Base-by-base conservation (phyloP, 2,329 filamentous ascomycete genomes). In the Xylariaceae sp. region DNA sequence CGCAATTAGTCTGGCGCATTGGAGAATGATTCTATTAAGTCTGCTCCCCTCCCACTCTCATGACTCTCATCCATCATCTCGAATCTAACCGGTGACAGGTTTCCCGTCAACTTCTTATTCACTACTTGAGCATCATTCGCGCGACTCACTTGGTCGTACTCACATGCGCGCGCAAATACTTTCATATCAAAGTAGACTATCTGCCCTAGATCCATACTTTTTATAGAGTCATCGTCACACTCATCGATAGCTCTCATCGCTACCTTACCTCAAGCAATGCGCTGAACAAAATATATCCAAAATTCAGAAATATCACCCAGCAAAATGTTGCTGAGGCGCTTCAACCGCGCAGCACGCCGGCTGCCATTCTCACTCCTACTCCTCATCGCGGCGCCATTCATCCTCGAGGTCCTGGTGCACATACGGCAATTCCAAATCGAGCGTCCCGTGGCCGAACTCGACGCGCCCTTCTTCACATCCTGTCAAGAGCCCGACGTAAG, bases 401-500 rank as follows among this genome's bases (percentile, higher is more conserved):
- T 70, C 9, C 56, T 75, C 64, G 74, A 77, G 57, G 67, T 71
- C 55, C 58, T 72, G 52, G 50, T 76, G 4, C 75, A 77, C 64
- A 57, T 67, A 52, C 71, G 70, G 61, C 65, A 64, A 53, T 76
- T 72, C 65, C 60, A 64, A 60, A 71, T 77, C n/a, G 68, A 66
- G 30, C 68, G 66, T 11, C 75, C 76, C 0, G 59, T 66, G n/a
- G 60, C 62, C 55, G 70, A 74, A 55, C 73, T 76, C 65, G 76
- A 77, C 64, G 63, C 68, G 18, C 74, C 75, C 62, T 77, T 77
- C 65, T 70, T 72, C 62, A 73, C 69, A 1, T 67, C 70, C 10
- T 77, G 76, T 63, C 75, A 74, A 56, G 73, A 76, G 61, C 76
- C 76, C 6, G 71, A 72, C 53, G 64, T 72, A 45, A 58, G 61